phyloP scores from a whole-genome alignment of 1,139 yeast genomes.

The Taiozyma sp. region DNA sequence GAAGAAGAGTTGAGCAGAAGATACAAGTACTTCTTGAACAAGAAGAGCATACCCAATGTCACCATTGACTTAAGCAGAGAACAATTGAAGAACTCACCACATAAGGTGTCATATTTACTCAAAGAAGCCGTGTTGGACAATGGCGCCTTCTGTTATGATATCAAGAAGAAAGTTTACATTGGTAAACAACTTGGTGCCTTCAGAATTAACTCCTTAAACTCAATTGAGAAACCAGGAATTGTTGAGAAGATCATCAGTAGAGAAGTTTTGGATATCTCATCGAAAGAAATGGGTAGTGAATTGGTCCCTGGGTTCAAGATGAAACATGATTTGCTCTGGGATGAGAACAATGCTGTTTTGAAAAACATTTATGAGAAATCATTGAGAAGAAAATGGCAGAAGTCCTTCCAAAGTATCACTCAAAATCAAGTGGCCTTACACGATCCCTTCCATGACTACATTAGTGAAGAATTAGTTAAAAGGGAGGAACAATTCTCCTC shows the following conservation, averaged over 20 bases:
- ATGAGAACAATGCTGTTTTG: slow-evolving; percentile 48
- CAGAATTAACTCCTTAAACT: slow-evolving; percentile 59
- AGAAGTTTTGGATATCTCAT: slow-evolving; percentile 54
- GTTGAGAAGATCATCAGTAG: slow-evolving; percentile 55
- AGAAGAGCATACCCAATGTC: slow-evolving; percentile 24
- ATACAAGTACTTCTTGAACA: slow-evolving; percentile 28
- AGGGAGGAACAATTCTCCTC: slow-evolving; percentile 45
- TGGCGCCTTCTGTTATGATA: slow-evolving; percentile 62
- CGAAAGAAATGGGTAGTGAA: slow-evolving; percentile 42
- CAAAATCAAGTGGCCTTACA: slow-evolving; percentile 38
- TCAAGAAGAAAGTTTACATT: slow-evolving; percentile 38
- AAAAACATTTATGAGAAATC: slow-evolving; percentile 35
- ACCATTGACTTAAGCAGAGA: slow-evolving; percentile 30
- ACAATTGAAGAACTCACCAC: slow-evolving; percentile 31
- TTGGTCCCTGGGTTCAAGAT: slow-evolving; percentile 37
- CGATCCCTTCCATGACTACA: slow-evolving; percentile 70
- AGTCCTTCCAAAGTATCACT: slow-evolving; percentile 23
- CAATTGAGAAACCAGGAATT: slow-evolving; percentile 57
- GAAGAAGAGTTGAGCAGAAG: slow-evolving; percentile 36
- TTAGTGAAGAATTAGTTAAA: slow-evolving; percentile 47
- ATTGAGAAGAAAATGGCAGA: slow-evolving; percentile 26
- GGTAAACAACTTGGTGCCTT: slow-evolving; percentile 70
- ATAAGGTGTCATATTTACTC: slow-evolving; percentile 33
- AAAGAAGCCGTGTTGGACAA: slow-evolving; percentile 48
- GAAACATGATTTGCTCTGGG: slow-evolving; percentile 57